Evolutionary conservation across 768 basidiomycete genomes (phyloP).

Genomic region (Suillus subluteus): DNA sequence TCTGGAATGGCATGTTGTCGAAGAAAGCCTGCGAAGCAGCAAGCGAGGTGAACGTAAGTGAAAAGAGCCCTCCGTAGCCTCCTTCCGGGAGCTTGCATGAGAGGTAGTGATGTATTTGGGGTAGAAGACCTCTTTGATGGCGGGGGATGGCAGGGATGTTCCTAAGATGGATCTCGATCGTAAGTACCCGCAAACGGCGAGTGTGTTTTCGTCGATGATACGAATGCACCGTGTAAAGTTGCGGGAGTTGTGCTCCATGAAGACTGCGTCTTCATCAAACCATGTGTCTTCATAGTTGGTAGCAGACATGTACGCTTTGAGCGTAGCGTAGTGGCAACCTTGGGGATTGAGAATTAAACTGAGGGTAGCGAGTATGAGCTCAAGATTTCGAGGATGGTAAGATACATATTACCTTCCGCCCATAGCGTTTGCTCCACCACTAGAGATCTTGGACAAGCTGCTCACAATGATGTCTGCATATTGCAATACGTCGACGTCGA

Average conservation of each 20-base stretch:
- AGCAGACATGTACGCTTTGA: constrained; percentile 61
- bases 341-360: constrained; percentile 90
- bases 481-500: constrained; percentile 88
- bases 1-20: constrained; percentile 79
- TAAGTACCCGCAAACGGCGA: constrained; percentile 81
- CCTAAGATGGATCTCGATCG: constrained; percentile 56
- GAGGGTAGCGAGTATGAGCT: constrained; percentile 2
- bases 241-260: constrained; percentile 99
- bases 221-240: constrained; percentile 80
- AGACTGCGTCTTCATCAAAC: constrained; percentile 90
- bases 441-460: constrained; percentile 93
- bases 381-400: constrained; percentile 7
- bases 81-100: constrained; percentile 58
- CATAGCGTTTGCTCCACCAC: constrained; percentile 95
- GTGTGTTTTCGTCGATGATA: constrained; percentile 80
- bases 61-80: constrained; percentile 88
- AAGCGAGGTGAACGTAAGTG: constrained; percentile 75
- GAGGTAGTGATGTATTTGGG: constrained; percentile 84
- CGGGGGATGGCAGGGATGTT: constrained; percentile 33
- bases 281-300: constrained; percentile 86
- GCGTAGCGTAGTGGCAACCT: constrained; percentile 63
- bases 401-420: constrained; percentile 78
- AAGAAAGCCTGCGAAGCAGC: constrained; percentile 80
- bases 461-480: constrained; percentile 90
- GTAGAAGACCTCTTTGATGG: constrained; percentile 86